Base-by-base conservation (phyloP, 2,329 filamentous ascomycete genomes). In the Lachnellula subtilissima region DNA sequence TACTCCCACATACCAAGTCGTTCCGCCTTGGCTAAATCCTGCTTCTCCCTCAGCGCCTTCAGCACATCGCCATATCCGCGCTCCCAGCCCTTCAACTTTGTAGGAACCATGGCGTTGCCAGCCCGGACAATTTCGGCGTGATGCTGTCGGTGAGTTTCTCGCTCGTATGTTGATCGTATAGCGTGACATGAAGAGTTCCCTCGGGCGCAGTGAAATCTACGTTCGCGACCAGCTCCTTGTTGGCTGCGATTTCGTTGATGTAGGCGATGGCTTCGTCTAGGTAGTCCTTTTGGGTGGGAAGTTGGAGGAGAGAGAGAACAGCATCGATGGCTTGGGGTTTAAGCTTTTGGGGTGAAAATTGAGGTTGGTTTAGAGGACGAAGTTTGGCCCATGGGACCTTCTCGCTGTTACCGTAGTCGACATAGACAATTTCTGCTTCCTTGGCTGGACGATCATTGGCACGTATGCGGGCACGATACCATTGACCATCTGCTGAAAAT, bases 1-100 rank as follows among this genome's bases (percentile, higher is more conserved):
- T 97, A 99, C 81, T 99, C 94, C 92, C 93, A 99, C 82, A 96
- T 94, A 45, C 94, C 94, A 63, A 85, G 79, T 60, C 91, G 84
- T 55, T 86, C 85, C 54, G 82, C 78, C 82, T 95, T 96, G 4
- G 93, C 93, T 72, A 87, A 79, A 37, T 81, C 78, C 77, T 96
- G 87, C 51, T 87, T 82, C 72, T 87, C 81, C 68, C 83, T 86
- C 59, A 97, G 76, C 65, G 83, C 82, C 72, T 84, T 82, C 60
- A 96, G 74, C 45, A 91, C 84, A 36, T 88, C 81, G 55, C 81
- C 81, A 47, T 89, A 89, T 8, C 84, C 85, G 54, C 87, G 82
- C 79, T 97, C 94, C 89, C 92, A 97, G 0, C 85, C 79, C 82
- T 91, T 94, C 69, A 97, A 77, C 80, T 97, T 97, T 70, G 84